Evolutionary conservation across 2,329 filamentous ascomycete species (phyloP), one percentile per base, ranked within the genome.

Genomic region (Aspergillus thermomutatus): DNA sequence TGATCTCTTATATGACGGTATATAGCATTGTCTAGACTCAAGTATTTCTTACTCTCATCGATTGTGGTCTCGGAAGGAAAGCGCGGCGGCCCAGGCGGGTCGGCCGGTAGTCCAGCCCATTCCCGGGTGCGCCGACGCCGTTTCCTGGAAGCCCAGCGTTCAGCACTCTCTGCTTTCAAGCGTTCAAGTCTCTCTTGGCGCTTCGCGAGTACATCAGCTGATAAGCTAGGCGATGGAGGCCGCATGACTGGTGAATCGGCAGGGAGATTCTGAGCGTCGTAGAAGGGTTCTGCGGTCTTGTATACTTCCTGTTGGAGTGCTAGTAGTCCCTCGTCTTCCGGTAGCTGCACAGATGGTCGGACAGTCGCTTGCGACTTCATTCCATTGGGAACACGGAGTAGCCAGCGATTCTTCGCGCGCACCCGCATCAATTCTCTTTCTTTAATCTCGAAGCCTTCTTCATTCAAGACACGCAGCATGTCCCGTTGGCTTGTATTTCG

Each of bases 1-100:
- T 83, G 82, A 50, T 85, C 79, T 28, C 90, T 83, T 17, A 91
- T 72, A 57, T 83, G 75, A 31, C 80, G 81, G 69, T 94, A 94
- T 45, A 83, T 76, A 1, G 79, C 72, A 50, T 81, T 83, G 65
- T 88, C 83, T 34, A 95, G 77, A 40, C 76, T 79, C 27, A 95
- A 77, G 57, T 87, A 88, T 11, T 81, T 80, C 67, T 91, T 90
- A 67, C 88, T 87, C 72, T 93, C 89, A 62, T 90, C 87, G 57
- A 94, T 83, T 0, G 90, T 92, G 11, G 88, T 92, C 72, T 94
- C 90, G 0, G 90, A 93, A 1, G 89, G 89, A 61, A 91, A 94
- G 23, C 90, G 84, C 14, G 88, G 86, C 21, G 87, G 84, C 4
- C 86, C 85, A 1, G 86, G 82, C 6, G 85, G 84, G 67, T 90